These are phyloP conservation scores for Scheffersomyces insectosa DNA, from an alignment of 1,139 yeast genomes.

Conservation along the genomic window DNA sequence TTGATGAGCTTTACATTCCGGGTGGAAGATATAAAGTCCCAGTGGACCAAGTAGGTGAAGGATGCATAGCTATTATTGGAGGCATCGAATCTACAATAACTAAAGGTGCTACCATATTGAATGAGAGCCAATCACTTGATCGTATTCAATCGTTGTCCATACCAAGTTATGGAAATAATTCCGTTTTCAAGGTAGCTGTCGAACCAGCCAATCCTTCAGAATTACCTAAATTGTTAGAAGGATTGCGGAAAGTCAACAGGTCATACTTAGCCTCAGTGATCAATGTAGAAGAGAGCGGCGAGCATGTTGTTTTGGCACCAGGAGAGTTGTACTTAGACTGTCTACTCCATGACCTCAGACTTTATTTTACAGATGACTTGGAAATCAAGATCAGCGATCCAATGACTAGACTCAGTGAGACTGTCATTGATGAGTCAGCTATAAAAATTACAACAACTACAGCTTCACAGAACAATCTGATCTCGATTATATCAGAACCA, in stretches of 20 bases:
- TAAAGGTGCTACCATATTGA: slow-evolving; percentile 61
- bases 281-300: slow-evolving; percentile 87
- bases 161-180: slow-evolving; percentile 45
- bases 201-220: slow-evolving; percentile 84
- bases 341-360: slow-evolving; percentile 72
- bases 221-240: slow-evolving; percentile 68
- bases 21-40: slow-evolving; percentile 73
- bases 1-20: slow-evolving; percentile 57
- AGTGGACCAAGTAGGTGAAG: slow-evolving; percentile 56
- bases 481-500: slow-evolving; percentile 82
- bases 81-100: slow-evolving; percentile 60
- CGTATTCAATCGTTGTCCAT: slow-evolving; percentile 5
- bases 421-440: slow-evolving; percentile 66
- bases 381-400: slow-evolving; percentile 87
- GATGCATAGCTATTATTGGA: slow-evolving; percentile 64
- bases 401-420: slow-evolving; percentile 76
- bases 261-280: slow-evolving; percentile 67
- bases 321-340: slow-evolving; percentile 93
- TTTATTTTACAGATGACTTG: slow-evolving; percentile 55
- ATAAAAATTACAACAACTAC: slow-evolving; percentile 65
- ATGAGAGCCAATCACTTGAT: slow-evolving; percentile 7
- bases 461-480: slow-evolving; percentile 51
- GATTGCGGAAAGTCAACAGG: slow-evolving; percentile 61
- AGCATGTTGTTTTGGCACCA: slow-evolving; percentile 73
- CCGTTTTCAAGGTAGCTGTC: slow-evolving; percentile 79